A percentile compares a stretch with the other conserved stretches of the same genome.
These are phyloP conservation scores for Phragmites australis DNA, from an alignment of 176 grass and related monocot genomes.

Conservation along the genomic window DNA sequence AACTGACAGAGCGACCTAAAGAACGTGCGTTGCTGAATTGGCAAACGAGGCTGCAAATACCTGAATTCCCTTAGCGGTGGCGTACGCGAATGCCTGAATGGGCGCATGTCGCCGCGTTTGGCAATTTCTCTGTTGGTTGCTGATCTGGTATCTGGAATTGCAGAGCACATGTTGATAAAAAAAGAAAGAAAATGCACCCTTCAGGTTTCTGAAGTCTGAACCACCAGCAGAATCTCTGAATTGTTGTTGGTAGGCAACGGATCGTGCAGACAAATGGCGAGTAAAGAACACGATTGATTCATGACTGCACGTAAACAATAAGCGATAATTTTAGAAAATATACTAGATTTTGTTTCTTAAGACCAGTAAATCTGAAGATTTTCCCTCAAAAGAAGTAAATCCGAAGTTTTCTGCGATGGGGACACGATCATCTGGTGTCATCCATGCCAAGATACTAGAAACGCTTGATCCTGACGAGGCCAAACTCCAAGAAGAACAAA, in stretches of 20 bases:
- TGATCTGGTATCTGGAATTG: slow-evolving; percentile 2
- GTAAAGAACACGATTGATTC: neutral
- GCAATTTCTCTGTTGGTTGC: neutral
- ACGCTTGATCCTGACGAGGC: no score
- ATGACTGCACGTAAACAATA: neutral
- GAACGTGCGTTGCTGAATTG: no score
- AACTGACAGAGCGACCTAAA: neutral
- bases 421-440: no score
- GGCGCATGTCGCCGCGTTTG: neutral
- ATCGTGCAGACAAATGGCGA: neutral
- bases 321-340: no score
- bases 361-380: slow-evolving; percentile 4
- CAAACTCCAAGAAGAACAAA: no score
- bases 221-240: slow-evolving; percentile 7
- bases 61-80: no score
- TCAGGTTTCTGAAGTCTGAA: neutral
- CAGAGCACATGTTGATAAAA: slow-evolving; percentile 1
- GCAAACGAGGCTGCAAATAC: neutral
- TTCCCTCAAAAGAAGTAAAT: no score
- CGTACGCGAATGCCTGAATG: no score
- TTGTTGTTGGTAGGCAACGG: neutral
- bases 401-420: neutral
- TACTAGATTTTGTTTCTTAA: neutral
- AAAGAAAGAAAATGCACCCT: neutral
- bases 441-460: no score